Conservation (phyloP, 2,329 filamentous ascomycete species). For the Cordyceps tenuipes region DNA sequence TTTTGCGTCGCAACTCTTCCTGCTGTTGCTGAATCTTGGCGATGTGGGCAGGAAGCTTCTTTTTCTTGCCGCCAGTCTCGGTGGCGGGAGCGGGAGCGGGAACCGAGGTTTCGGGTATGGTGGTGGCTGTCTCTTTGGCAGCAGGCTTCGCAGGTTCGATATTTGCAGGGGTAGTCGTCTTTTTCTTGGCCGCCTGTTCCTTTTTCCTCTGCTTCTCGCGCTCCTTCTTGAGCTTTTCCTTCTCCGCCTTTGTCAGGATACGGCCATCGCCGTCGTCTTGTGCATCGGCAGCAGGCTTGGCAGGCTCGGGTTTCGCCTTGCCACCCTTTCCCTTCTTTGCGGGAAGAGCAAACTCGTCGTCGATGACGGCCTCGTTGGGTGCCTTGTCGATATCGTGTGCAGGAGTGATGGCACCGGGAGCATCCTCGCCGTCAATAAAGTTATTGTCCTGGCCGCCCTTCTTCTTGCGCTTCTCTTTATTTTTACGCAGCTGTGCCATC, state of each 20-base stretch:
- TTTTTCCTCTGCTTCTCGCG: conserved; percentile 97
- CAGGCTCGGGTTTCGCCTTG: conserved; percentile 35
- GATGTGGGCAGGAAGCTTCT: conserved; percentile 76
- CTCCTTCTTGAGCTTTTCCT: conserved; percentile 97
- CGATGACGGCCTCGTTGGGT: conserved; percentile 70
- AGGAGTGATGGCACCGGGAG: conserved; percentile 19
- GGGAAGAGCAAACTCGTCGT: conserved; percentile 77
- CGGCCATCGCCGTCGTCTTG: conserved; percentile 50
- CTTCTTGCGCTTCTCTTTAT: conserved; percentile 82
- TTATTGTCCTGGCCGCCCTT: conserved; percentile 66
- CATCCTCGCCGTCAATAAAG: conserved; percentile 60
- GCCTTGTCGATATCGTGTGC: conserved; percentile 52
- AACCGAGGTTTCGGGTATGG: conserved; percentile 30
- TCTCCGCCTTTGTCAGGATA: conserved; percentile 94
- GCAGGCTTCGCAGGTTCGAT: conserved; percentile 16
- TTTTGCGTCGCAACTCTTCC: conserved; percentile 62
- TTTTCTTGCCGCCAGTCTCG: conserved; percentile 62
- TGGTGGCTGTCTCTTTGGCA: conserved; percentile 45
- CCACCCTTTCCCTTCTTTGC: conserved; percentile 65
- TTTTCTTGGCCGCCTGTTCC: conserved; percentile 93
- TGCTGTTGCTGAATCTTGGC: conserved; percentile 72
- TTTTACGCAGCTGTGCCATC: conserved; percentile 74
- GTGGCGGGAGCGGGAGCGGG: conserved; percentile 26
- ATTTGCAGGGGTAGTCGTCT: conserved; percentile 55
- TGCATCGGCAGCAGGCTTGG: conserved; percentile 36